Conservation (phyloP, 2,329 filamentous ascomycete genomes). For the Monosporascus ibericus region DNA sequence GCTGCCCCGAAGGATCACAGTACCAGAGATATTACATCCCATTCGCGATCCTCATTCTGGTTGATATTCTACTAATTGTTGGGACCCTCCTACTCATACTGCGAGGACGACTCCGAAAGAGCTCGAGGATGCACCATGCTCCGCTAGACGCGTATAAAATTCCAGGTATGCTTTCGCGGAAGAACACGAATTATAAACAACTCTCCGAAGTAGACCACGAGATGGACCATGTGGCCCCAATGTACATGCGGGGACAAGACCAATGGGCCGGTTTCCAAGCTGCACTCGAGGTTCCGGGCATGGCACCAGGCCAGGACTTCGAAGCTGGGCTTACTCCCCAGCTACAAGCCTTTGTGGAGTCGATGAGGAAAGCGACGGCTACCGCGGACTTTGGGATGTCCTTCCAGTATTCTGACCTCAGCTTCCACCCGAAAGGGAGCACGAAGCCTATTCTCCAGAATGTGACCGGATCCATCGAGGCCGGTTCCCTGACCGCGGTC, state of each 20-base stretch:
- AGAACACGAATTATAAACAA: slow-evolving; percentile 28
- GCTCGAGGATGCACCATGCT: slow-evolving; percentile 16
- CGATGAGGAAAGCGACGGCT: slow-evolving; percentile 45
- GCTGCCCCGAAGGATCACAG: slow-evolving; percentile 37
- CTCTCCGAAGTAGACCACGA: slow-evolving; percentile 30
- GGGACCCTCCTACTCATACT: slow-evolving; percentile 29
- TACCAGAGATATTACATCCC: slow-evolving; percentile 39
- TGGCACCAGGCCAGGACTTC: slow-evolving; percentile 20
- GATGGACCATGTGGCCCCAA: slow-evolving; percentile 27
- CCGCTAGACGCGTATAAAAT: slow-evolving; percentile 11
- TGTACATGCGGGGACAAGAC: slow-evolving; percentile 22
- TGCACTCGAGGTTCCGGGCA: slow-evolving; percentile 26
- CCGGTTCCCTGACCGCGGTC: slow-evolving; percentile 50
- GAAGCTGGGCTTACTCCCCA: slow-evolving; percentile 30
- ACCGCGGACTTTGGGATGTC: slow-evolving; percentile 45
- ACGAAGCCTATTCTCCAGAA: slow-evolving; percentile 42
- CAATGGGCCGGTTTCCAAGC: slow-evolving; percentile 31
- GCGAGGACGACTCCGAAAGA: slow-evolving; percentile 28
- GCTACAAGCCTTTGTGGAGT: slow-evolving; percentile 44
- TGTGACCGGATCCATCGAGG: slow-evolving; percentile 48
- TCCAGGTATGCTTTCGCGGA: slow-evolving; percentile 23
- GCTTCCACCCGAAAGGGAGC: slow-evolving; percentile 39
- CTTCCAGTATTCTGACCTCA: slow-evolving; percentile 45
- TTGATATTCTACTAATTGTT: slow-evolving; percentile 36
- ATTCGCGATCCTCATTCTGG: slow-evolving; percentile 31